These are phyloP conservation scores for Diaporthe destruens DNA, from an alignment of 2,329 filamentous ascomycete species.

Conservation along the genomic window DNA sequence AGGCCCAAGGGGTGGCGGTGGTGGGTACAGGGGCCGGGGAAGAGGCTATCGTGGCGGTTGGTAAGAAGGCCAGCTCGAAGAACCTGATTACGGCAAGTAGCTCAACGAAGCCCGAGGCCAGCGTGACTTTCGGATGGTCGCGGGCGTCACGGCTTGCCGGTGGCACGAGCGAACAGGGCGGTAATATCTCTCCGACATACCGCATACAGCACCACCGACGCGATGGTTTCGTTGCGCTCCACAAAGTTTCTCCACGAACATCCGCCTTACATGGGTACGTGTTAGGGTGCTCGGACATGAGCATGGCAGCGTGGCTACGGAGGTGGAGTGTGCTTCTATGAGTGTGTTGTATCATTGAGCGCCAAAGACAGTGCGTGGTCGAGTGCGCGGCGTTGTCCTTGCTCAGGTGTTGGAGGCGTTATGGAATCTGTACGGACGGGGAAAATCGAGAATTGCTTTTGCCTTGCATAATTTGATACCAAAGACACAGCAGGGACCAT, in stretches of 20 bases:
- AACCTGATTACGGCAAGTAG: background rate
- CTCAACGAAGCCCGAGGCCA: background rate
- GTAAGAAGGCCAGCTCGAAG: conserved; percentile 48
- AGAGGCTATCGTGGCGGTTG: conserved; percentile 63
- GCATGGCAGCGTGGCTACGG: background rate
- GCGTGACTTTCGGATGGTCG: background rate
- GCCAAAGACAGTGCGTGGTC: conserved; percentile 5
- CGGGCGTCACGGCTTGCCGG: background rate
- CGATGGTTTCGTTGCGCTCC: background rate
- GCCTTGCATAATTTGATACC: conserved; percentile 34
- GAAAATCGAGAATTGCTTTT: conserved; percentile 24
- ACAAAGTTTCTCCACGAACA: background rate
- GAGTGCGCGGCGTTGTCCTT: conserved; percentile 19
- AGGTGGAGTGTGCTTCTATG: background rate
- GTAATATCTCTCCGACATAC: too few relatives aligned
- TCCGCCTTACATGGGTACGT: background rate
- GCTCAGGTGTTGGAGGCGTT: conserved; percentile 35
- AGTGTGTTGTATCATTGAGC: background rate
- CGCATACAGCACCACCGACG: background rate
- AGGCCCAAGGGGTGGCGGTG: conserved; percentile 65
- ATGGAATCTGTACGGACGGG: conserved; percentile 29
- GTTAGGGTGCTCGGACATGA: background rate
- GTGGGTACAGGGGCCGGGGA: conserved; percentile 52
- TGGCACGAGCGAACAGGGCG: background rate
- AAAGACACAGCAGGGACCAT: background rate